Evolutionary conservation across 2,329 filamentous ascomycete genomes (phyloP), one percentile per base, ranked within the genome.

Genomic region (Zasmidium angulare): DNA sequence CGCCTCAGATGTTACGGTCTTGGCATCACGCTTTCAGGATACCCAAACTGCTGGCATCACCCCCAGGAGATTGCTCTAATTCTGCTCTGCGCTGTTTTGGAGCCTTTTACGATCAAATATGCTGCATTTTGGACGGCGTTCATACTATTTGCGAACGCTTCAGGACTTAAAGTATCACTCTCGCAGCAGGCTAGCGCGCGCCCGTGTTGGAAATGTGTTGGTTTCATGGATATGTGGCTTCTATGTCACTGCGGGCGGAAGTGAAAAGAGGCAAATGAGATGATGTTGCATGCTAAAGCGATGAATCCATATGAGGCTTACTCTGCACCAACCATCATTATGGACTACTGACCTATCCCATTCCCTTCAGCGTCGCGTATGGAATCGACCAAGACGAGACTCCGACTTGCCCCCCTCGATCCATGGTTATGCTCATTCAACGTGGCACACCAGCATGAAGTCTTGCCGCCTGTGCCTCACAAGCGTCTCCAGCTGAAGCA

Each of bases 11-110:
- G 40, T 36, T 26, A 40, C 50, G 50, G 50, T 36, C 36, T 52
- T 40, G 24, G 50, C 50, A 40, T 52, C 29, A 43, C 36, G 36
- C 36, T 43, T 40, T 51, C 50, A 52, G 50, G 17, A 52, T 52
- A 52, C 50, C 50, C 50, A 9, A 40, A 43, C 36, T 29, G 48
- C 48, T 36, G 24, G n/a, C 6, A 10, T 43, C 4, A 19, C 14
- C n/a, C n/a, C 50, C 26, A 36, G 26, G 2, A 52, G 50, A 36
- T 43, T 14, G 21, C 26, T 22, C n/a, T 52, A 40, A 12, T 40
- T 52, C 26, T 52, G 50, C 24, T 50, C 21, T 40, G 26, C 47
- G 23, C 26, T 21, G 26, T 20, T 21, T 40, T 26, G 36, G 26
- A n/a, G 23, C 23, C 23, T 43, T 43, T 43, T 7, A 43, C 36